phyloP scores from a whole-genome alignment of 2,329 filamentous ascomycete species.

The Penicillium hesseltinei region DNA sequence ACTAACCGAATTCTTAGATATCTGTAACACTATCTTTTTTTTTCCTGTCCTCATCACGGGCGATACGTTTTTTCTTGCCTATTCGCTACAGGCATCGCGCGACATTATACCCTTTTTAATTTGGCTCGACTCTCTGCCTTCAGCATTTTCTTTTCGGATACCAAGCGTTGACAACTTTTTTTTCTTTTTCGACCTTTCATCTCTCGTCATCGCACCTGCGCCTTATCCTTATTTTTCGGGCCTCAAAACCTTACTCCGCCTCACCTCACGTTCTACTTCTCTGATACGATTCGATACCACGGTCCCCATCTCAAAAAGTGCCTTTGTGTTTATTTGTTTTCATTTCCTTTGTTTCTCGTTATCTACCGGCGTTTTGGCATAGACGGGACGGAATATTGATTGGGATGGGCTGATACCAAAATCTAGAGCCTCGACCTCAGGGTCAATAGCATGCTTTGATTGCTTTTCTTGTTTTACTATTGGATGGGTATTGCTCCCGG shows the following conservation, averaged over 20 bases:
- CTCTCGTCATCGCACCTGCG: conserved; percentile 12
- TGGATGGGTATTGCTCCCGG: conserved; percentile 7
- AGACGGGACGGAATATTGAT: conserved; percentile 36
- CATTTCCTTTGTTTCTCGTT: conserved; percentile 18
- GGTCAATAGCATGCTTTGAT: conserved; percentile 31
- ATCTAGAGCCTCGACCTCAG: conserved; percentile 40
- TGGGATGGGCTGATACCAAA: conserved; percentile 43
- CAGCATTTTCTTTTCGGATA: conserved; percentile 29
- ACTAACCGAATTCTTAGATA: conserved; percentile 24
- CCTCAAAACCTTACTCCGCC: conserved; percentile 10
- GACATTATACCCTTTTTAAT: conserved; percentile 32
- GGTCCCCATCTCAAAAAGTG: conserved; percentile 20
- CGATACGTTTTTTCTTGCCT: conserved; percentile 16
- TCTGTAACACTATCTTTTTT: conserved; percentile 32
- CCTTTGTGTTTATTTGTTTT: conserved; percentile 21
- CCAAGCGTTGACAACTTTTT: conserved; percentile 24
- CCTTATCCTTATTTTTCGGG: conserved; percentile 13
- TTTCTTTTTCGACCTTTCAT: conserved; percentile 10
- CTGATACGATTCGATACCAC: conserved; percentile 14
- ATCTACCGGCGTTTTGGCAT: conserved; percentile 38
- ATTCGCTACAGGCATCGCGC: conserved; percentile 22
- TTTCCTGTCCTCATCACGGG: conserved; percentile 12
- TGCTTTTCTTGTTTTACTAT: conserved; percentile 21
- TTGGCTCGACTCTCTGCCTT: conserved; percentile 16
- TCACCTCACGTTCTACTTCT: conserved; percentile 7